Conservation (phyloP, 257 asterid species). For the Coffea eugenioides region DNA sequence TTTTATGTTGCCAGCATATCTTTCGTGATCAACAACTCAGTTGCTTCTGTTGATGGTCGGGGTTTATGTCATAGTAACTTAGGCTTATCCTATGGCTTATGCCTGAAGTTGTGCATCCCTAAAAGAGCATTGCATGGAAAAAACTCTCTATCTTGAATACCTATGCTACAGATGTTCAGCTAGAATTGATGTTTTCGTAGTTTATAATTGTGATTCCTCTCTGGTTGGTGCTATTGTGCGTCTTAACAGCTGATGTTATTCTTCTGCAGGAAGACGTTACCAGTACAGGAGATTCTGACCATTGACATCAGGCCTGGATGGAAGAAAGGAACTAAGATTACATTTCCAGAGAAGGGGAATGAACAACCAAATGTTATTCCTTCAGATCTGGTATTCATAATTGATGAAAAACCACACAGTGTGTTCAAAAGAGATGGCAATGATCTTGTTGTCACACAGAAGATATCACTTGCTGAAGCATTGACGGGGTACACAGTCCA, state of each 20-base stretch:
- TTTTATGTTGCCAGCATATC: too few species aligned
- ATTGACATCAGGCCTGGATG: constrained; percentile 85
- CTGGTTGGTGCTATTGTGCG: background rate
- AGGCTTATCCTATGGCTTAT: too few species aligned
- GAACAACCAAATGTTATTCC: constrained; percentile 71
- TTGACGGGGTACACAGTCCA: constrained; percentile 66
- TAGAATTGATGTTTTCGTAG: background rate
- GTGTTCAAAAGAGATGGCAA: constrained; percentile 73
- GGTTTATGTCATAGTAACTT: too few species aligned
- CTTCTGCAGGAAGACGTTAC: constrained; percentile 60
- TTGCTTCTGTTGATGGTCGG: too few species aligned
- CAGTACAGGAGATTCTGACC: constrained; percentile 67
- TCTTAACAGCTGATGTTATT: background rate
- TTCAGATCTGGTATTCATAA: constrained; percentile 71
- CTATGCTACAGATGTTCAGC: background rate
- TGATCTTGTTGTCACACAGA: constrained; percentile 63
- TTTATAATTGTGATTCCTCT: too few species aligned
- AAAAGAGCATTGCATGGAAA: too few species aligned
- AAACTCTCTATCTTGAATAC: too few species aligned
- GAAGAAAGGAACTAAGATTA: constrained; percentile 93
- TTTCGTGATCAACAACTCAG: too few species aligned
- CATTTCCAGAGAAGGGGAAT: constrained; percentile 91
- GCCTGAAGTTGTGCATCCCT: too few species aligned
- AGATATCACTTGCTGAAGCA: constrained; percentile 61
- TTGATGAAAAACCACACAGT: constrained; percentile 81